Percentiles rank a stretch among this genome's conserved stretches.
These are phyloP conservation scores for Trichoderma arundinaceum DNA, from an alignment of 2,329 filamentous ascomycete genomes.

Conservation along the genomic window DNA sequence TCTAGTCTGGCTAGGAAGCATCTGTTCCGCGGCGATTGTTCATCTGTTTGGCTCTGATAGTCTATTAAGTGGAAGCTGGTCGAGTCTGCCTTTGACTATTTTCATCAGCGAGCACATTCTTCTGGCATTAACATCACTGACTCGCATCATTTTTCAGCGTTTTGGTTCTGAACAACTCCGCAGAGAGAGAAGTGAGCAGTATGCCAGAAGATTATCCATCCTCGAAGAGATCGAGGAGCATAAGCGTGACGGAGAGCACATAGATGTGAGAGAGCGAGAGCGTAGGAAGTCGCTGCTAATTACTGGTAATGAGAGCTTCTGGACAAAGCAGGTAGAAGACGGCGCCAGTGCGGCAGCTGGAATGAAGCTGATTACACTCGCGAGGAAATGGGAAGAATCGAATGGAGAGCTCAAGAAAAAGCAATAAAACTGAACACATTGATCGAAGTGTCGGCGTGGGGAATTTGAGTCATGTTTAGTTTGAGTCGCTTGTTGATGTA, in stretches of 20 bases:
- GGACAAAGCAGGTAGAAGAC: constrained; percentile 51
- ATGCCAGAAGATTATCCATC: constrained; percentile 45
- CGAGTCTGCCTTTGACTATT: constrained; percentile 70
- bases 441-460: not conserved
- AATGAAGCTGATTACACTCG: constrained; percentile 43
- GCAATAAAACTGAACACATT: not conserved
- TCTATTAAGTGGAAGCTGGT: constrained; percentile 62
- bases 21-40: constrained; percentile 73
- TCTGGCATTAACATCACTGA: constrained; percentile 60
- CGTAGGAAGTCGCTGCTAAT: constrained; percentile 47
- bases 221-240: constrained; percentile 51
- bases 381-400: constrained; percentile 36
- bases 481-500: not conserved
- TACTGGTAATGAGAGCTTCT: constrained; percentile 46
- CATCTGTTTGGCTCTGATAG: constrained; percentile 71
- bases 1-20: constrained; percentile 73
- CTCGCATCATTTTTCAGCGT: constrained; percentile 46
- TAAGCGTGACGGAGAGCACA: constrained; percentile 42
- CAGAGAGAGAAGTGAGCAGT: constrained; percentile 48
- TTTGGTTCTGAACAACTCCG: constrained; percentile 51
- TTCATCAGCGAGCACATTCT: constrained; percentile 77
- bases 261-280: constrained; percentile 47
- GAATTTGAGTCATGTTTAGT: not conserved
- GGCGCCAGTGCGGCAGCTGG: constrained; percentile 46
- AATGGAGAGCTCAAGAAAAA: constrained; percentile 24